Base-by-base conservation (phyloP, 768 basidiomycete genomes). In the Suillus occidentalis region DNA sequence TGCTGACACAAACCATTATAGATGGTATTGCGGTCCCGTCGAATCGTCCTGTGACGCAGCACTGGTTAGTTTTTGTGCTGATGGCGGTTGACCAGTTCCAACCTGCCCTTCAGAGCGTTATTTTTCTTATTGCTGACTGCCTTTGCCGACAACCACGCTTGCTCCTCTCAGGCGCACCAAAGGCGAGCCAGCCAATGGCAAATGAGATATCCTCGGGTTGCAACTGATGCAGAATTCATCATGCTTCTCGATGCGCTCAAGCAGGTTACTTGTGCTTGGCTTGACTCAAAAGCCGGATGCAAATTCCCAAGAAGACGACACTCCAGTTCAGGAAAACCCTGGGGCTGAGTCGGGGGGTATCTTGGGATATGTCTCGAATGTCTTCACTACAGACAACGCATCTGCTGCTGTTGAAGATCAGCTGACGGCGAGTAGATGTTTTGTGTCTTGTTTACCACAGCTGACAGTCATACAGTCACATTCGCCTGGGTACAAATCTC, bases 191-290 rank as follows among this genome's bases (percentile, higher is more conserved):
- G 3, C 63, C 75, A 6, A 77, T 77, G 42, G 81, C 75, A 60
- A 70, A 74, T 25, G 78, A 73, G 87, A 61, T 73, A 82, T n/a
- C 69, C 71, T 0, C 83, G 85, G 0, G 77, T 77, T 55, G 83
- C 87, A 1, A 91, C 89, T 9, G 94, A 96, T 71, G 85, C 91
- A 3, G 95, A 95, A 68, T 85, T 94, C 64, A 83, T 91, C 64
- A 93, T 91, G 87, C 78, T 98, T 1, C 81, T 97, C 45, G 92
- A 91, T 67, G 88, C 89, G 0, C 74, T 97, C 56, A 97, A 99
- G 70, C 84, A n/a, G 94, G 52, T 78, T 98, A 14, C 83, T 96
- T 37, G 76, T 91, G 20, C 80, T 96, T 57, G 90, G 89, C 60
- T 78, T 95, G 55, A 82, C 87, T 0, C 86, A 88, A 60, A 81